Evolutionary conservation across 495 filamentous ascomycete genomes (phyloP).

Genomic region (Penicillium nucicola): DNA sequence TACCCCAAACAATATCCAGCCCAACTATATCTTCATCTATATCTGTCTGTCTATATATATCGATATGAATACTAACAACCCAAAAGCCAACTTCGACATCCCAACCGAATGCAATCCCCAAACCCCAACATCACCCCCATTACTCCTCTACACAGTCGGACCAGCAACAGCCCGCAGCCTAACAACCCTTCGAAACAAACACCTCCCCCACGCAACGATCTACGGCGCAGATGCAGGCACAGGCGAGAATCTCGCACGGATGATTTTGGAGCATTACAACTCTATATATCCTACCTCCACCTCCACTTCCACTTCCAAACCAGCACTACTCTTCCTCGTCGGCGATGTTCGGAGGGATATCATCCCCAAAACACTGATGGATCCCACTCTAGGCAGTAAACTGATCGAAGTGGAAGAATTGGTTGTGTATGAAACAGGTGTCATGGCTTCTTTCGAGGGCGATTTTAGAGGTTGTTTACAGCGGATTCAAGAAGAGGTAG

Average conservation of each 20-base stretch:
- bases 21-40: background rate
- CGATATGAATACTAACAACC: no score
- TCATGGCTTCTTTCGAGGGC: constrained; percentile 67
- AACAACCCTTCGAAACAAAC: constrained; percentile 46
- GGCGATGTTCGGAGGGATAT: constrained; percentile 84
- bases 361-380: constrained; percentile 76
- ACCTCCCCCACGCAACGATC: constrained; percentile 50
- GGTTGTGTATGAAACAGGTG: constrained; percentile 81
- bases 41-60: no score
- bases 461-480: constrained; percentile 51
- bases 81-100: constrained; percentile 26
- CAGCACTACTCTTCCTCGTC: constrained; percentile 76
- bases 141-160: constrained; percentile 77
- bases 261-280: constrained; percentile 74
- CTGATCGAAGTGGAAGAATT: constrained; percentile 69
- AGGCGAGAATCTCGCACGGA: constrained; percentile 70
- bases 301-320: constrained; percentile 28
- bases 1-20: constrained; percentile 6
- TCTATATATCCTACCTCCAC: constrained; percentile 30
- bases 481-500: constrained; percentile 11
- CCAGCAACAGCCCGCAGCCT: constrained; percentile 82
- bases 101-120: no score
- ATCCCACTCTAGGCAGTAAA: constrained; percentile 30
- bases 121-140: constrained; percentile 37
- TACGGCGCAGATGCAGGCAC: constrained; percentile 78